These are phyloP conservation scores for Physaria fendleri DNA, from an alignment of 345 rosid genomes.

Conservation along the genomic window DNA sequence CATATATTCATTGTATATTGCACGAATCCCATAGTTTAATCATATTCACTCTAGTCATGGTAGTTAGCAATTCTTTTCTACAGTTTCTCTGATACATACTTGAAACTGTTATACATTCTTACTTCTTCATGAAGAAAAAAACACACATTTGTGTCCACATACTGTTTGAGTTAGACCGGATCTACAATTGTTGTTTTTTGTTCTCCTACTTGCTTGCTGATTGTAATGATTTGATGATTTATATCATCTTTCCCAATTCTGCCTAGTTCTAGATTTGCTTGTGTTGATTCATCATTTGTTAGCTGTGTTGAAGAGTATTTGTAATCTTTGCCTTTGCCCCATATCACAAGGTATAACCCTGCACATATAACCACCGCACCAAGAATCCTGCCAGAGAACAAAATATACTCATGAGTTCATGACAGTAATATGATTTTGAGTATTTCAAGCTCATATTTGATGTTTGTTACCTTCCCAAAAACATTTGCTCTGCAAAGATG, in stretches of 20 bases:
- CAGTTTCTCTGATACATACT: neutral
- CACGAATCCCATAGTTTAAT: slow-evolving; percentile 11
- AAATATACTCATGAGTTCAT: neutral
- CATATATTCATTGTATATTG: slow-evolving; percentile 4
- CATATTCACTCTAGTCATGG: neutral
- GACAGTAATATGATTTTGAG: neutral
- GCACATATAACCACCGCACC: slow-evolving; percentile 71
- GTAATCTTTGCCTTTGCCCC: slow-evolving; percentile 83
- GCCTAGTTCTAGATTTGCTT: slow-evolving; percentile 21
- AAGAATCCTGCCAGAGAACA: slow-evolving; percentile 46
- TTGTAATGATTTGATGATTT: slow-evolving; percentile 31
- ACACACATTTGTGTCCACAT: neutral
- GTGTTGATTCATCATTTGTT: slow-evolving; percentile 17
- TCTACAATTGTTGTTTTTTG: slow-evolving; percentile 5
- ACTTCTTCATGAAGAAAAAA: slow-evolving; percentile 2
- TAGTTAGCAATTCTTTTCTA: neutral
- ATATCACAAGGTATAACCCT: slow-evolving; percentile 72
- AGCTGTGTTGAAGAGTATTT: slow-evolving; percentile 4
- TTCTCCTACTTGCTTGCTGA: slow-evolving; percentile 23
- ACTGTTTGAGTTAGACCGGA: slow-evolving; percentile 4
- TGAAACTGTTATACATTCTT: neutral
- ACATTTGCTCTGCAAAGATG: slow-evolving; percentile 74
- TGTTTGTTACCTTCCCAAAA: slow-evolving; percentile 64
- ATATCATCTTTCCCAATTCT: slow-evolving; percentile 5
- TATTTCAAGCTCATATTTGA: neutral